Conservation (phyloP, 495 filamentous ascomycete genomes). For the Penicillium silybi region DNA sequence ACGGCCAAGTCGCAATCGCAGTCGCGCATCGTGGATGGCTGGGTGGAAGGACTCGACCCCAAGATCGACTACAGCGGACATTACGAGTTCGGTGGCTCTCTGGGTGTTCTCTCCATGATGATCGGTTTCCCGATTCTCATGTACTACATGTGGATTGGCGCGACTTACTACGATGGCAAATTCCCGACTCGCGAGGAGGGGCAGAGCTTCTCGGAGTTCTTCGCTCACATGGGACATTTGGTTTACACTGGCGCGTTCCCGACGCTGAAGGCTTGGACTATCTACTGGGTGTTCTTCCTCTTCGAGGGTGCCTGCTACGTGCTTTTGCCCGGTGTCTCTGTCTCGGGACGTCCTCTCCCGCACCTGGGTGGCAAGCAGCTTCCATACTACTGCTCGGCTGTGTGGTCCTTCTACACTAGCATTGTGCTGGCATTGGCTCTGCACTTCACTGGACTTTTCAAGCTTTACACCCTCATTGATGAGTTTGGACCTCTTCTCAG, state of each 20-base stretch:
- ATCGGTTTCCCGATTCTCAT: slow-evolving; percentile 86
- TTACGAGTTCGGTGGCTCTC: slow-evolving; percentile 85
- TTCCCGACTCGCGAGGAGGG: slow-evolving; percentile 64
- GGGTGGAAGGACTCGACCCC: slow-evolving; percentile 64
- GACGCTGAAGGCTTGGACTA: slow-evolving; percentile 71
- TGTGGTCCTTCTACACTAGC: slow-evolving; percentile 83
- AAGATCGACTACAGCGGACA: slow-evolving; percentile 75
- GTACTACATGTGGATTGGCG: slow-evolving; percentile 99
- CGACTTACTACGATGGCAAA: slow-evolving; percentile 82
- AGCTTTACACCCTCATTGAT: slow-evolving; percentile 89
- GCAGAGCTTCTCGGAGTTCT: slow-evolving; percentile 65
- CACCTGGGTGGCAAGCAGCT: slow-evolving; percentile 80
- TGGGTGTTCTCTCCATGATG: slow-evolving; percentile 79
- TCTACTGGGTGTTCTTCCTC: slow-evolving; percentile 90
- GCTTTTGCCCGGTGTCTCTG: slow-evolving; percentile 75
- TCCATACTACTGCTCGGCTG: slow-evolving; percentile 87
- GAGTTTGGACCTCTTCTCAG: slow-evolving; percentile 89
- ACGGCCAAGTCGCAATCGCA: slow-evolving; percentile 14
- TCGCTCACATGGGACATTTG: slow-evolving; percentile 59
- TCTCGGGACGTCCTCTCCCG: slow-evolving; percentile 79
- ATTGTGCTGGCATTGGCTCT: slow-evolving; percentile 62
- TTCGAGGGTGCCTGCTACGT: slow-evolving; percentile 80
- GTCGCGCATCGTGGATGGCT: slow-evolving; percentile 58
- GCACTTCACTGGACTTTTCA: slow-evolving; percentile 81
- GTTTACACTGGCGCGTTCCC: slow-evolving; percentile 82